Base-by-base conservation (phyloP, 2,329 filamentous ascomycete species). In the Fusarium zealandicum region DNA sequence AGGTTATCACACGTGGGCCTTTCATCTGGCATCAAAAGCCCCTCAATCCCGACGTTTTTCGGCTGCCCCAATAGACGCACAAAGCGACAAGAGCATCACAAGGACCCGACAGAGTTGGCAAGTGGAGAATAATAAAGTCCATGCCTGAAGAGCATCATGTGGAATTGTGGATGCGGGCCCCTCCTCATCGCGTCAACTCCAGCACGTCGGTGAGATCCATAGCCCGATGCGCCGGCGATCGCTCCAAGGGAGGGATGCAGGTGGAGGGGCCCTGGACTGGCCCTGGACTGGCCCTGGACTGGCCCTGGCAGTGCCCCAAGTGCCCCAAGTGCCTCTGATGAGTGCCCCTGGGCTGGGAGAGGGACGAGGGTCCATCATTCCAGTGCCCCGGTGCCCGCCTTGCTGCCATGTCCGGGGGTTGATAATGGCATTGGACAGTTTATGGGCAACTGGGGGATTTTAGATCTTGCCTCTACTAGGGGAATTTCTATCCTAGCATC, bases 121-220 rank as follows among this genome's bases (percentile, higher is more conserved):
- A 47, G 61, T 52, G 58, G 54, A 64, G 32, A 22, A 8, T n/a
- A 30, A 48, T 35, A 44, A 53, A 25, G 28, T 46, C 36, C 22
- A 52, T 47, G 17, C 55, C 46, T 48, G 22, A 38, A 8, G 48
- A 38, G 41, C 33, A 50, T 43, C 31, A 40, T 50, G 54, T 52
- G 51, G 63, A 61, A 65, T 56, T 58, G 51, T 63, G 63, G 61
- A 54, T 46, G 57, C 30, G 32, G 18, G 31, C 51, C 47, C 45
- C 32, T 40, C 35, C 38, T 14, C 32, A 48, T 55, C 41, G 41
- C 53, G 32, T 48, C 55, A 43, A 40, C 54, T 63, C 56, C 63
- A 65, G 51, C 49, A 43, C 37, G 49, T 62, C 48, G 64, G 59
- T 67, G 64, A 63, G 64, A 67, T n/a, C n/a, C n/a, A n/a, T 67